Evolutionary conservation across 345 rosid genomes (phyloP).

Genomic region (Salix caprea): DNA sequence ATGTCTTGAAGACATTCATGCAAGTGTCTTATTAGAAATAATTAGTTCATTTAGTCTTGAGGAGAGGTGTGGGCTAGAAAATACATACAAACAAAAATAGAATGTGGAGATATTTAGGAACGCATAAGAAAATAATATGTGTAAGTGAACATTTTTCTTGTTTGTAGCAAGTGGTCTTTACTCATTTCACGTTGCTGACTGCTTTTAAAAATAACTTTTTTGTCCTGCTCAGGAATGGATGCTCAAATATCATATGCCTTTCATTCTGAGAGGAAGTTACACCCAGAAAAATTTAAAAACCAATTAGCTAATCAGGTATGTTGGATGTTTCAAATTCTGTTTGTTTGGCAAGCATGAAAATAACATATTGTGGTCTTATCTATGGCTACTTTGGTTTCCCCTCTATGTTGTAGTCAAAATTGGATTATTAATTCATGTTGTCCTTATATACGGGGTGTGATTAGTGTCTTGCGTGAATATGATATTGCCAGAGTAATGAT

Average conservation of each 20-base stretch:
- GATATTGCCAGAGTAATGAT: neutral
- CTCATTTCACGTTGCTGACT: neutral
- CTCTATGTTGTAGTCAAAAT: neutral
- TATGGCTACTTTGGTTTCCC: neutral
- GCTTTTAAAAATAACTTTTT: neutral
- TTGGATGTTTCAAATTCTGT: neutral
- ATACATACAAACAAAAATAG: neutral
- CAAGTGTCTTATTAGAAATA: neutral
- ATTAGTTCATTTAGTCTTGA: neutral
- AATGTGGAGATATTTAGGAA: neutral
- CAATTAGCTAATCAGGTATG: conserved; percentile 65
- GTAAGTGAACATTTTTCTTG: neutral
- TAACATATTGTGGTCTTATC: neutral
- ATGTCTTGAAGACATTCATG: neutral
- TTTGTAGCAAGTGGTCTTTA: neutral
- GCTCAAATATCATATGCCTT: conserved; percentile 74
- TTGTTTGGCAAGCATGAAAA: neutral
- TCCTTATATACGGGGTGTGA: neutral
- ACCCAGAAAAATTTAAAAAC: conserved; percentile 64
- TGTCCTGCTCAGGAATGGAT: conserved; percentile 56
- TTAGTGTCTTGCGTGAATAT: neutral
- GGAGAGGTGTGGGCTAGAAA: neutral
- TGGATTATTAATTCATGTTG: neutral
- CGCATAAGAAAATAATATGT: neutral
- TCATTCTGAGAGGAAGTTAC: conserved; percentile 60